phyloP scores from a whole-genome alignment of 2,329 filamentous ascomycete genomes.

The Dendrostoma leiphaemia region DNA sequence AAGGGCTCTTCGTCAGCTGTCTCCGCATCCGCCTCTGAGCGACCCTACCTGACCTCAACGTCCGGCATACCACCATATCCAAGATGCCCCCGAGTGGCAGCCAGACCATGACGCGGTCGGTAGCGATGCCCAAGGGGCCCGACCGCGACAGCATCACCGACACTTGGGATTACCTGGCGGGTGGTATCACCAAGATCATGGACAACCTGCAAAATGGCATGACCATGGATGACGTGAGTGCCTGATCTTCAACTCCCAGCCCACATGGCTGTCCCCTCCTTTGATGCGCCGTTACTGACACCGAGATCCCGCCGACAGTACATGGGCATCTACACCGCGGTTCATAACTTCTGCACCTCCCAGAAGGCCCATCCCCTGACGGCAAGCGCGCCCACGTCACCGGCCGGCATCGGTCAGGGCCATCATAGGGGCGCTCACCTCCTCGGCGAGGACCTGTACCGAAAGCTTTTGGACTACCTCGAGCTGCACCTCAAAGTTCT shows the following conservation, averaged over 20 bases:
- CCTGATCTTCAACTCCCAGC: neutral
- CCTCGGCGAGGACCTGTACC: slow-evolving; percentile 93
- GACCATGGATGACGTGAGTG: slow-evolving; percentile 79
- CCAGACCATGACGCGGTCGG: slow-evolving; percentile 26
- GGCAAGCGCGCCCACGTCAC: slow-evolving; percentile 50
- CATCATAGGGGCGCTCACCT: slow-evolving; percentile 63
- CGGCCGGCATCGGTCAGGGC: slow-evolving; percentile 30
- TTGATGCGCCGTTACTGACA: slow-evolving; percentile 15
- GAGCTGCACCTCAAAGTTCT: slow-evolving; percentile 72
- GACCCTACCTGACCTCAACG: slow-evolving; percentile 7
- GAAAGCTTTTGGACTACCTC: slow-evolving; percentile 84
- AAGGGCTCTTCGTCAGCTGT: neutral
- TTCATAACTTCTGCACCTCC: slow-evolving; percentile 98
- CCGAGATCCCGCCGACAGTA: slow-evolving; percentile 52
- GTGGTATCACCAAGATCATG: slow-evolving; percentile 91
- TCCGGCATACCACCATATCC: slow-evolving; percentile 10
- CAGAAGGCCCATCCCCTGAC: slow-evolving; percentile 67
- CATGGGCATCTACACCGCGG: slow-evolving; percentile 95
- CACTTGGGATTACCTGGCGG: slow-evolving; percentile 80
- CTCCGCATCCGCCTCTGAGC: slow-evolving; percentile 12
- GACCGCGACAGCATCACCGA: slow-evolving; percentile 58
- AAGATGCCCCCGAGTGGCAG: slow-evolving; percentile 27
- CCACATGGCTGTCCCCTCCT: slow-evolving; percentile 9
- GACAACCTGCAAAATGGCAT: slow-evolving; percentile 85
- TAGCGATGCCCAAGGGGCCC: slow-evolving; percentile 55